Evolutionary conservation across 2,329 filamentous ascomycete genomes (phyloP).

Genomic region (Claviceps quebecensis): DNA sequence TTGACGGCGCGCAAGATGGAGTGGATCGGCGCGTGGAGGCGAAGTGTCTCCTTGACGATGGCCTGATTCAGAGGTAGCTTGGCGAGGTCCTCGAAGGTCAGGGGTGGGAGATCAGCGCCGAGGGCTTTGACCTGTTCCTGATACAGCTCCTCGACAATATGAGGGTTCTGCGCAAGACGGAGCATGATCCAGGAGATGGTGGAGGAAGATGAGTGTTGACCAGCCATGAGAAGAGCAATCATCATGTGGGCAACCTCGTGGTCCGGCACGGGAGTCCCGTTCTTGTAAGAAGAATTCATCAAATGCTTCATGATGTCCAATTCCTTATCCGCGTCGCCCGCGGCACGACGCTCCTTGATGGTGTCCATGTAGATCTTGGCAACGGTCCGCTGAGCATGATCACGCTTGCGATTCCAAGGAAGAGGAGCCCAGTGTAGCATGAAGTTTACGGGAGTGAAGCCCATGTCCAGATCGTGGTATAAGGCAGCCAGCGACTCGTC

Average conservation of each 20-base stretch:
- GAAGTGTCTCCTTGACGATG: constrained; percentile 82
- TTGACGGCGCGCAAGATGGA: constrained; percentile 90
- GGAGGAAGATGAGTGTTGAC: constrained; percentile 78
- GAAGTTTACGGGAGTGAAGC: constrained; percentile 81
- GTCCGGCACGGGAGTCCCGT: constrained; percentile 65
- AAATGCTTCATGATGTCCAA: constrained; percentile 83
- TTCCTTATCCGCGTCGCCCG: constrained; percentile 32
- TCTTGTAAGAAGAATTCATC: constrained; percentile 76
- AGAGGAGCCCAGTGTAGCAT: constrained; percentile 78
- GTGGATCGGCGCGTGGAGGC: constrained; percentile 85
- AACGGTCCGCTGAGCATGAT: constrained; percentile 68
- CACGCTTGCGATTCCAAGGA: constrained; percentile 74
- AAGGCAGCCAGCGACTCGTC: constrained; percentile 67
- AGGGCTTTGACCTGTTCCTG: constrained; percentile 65
- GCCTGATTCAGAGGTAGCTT: constrained; percentile 71
- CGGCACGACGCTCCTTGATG: constrained; percentile 54
- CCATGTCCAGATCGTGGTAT: constrained; percentile 83
- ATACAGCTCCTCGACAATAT: constrained; percentile 69
- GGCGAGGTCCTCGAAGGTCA: constrained; percentile 64
- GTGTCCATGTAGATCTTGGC: constrained; percentile 71
- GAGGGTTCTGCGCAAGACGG: constrained; percentile 61
- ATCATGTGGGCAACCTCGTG: constrained; percentile 83
- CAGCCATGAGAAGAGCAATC: constrained; percentile 86
- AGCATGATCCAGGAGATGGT: constrained; percentile 77
- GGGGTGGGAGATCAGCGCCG: constrained; percentile 58